phyloP scores from a whole-genome alignment of 805 yeast genomes.

The Starmerella bombi region DNA sequence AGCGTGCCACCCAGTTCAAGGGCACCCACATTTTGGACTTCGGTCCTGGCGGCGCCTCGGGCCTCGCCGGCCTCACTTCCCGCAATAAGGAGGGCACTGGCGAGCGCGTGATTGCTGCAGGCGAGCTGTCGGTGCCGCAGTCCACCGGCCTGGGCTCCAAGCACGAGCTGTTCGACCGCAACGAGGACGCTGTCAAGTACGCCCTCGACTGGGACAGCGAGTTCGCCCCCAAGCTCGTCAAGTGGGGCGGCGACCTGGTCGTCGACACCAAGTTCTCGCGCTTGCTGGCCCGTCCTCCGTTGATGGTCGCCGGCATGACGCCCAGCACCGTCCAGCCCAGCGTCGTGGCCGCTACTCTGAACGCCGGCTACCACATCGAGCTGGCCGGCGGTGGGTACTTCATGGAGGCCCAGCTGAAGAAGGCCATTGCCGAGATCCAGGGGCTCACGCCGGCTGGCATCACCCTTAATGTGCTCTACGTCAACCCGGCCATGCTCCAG shows the following conservation, averaged over 20 bases:
- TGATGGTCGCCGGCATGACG: conserved; percentile 98
- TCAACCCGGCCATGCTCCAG: conserved; percentile 92
- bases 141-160: conserved; percentile 80
- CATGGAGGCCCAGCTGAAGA: conserved; percentile 51
- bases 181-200: conserved; percentile 51
- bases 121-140: conserved; percentile 59
- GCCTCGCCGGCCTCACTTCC: conserved; percentile 90
- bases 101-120: conserved; percentile 84
- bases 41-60: conserved; percentile 98
- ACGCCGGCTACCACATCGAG: conserved; percentile 95
- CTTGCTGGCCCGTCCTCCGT: conserved; percentile 85
- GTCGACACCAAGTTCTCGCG: conserved; percentile 92
- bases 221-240: conserved; percentile 72
- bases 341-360: conserved; percentile 83
- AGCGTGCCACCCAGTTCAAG: conserved; percentile 59
- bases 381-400: conserved; percentile 99
- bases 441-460: conserved; percentile 70
- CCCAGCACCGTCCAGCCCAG: conserved; percentile 94
- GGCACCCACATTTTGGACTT: conserved; percentile 84
- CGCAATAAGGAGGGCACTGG: conserved; percentile 99
- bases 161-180: conserved; percentile 79
- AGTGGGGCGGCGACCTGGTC: conserved; percentile 49
- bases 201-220: conserved; percentile 87
- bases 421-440: conserved; percentile 65
- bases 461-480: conserved; percentile 85